These are phyloP conservation scores for Cutaneotrichosporon sp. DNA, from an alignment of 1,284 basidiomycete species.

Conservation along the genomic window DNA sequence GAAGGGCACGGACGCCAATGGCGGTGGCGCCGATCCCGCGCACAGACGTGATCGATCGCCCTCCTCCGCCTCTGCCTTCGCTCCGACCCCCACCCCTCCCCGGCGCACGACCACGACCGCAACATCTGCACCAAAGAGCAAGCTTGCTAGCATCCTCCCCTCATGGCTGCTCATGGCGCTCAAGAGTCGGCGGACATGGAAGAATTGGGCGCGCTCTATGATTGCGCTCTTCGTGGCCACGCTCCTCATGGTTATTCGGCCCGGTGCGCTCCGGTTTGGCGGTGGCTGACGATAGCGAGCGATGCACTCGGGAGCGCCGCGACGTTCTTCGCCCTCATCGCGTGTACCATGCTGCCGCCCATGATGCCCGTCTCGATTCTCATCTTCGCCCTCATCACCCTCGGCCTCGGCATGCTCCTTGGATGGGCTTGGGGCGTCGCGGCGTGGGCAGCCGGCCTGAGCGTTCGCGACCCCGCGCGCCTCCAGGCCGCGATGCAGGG, in stretches of 20 bases:
- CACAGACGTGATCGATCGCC: neutral
- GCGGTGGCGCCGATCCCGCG: no score
- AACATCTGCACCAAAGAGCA: neutral
- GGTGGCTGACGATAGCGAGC: neutral
- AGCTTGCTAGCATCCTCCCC: constrained; percentile 19
- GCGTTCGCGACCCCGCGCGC: constrained; percentile 62
- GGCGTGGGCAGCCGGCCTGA: constrained; percentile 66
- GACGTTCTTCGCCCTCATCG: constrained; percentile 44
- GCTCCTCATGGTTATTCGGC: constrained; percentile 39
- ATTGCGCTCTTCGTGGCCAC: constrained; percentile 37
- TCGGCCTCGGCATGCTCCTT: constrained; percentile 63
- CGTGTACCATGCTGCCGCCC: constrained; percentile 47
- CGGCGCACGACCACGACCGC: neutral
- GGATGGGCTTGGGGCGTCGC: constrained; percentile 77
- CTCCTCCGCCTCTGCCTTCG: neutral
- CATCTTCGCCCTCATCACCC: constrained; percentile 55
- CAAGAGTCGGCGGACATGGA: constrained; percentile 41
- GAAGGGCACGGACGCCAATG: no score
- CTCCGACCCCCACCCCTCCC: neutral
- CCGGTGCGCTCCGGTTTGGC: constrained; percentile 19
- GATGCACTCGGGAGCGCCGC: neutral
- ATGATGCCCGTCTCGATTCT: constrained; percentile 46
- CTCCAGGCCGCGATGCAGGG: neutral
- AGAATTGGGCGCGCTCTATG: constrained; percentile 46
- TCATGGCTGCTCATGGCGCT: constrained; percentile 30